Percentiles rank a stretch among this genome's conserved stretches.
These are phyloP conservation scores for Tuctoria greenei DNA, from an alignment of 176 grass and related monocot species.

Conservation along the genomic window DNA sequence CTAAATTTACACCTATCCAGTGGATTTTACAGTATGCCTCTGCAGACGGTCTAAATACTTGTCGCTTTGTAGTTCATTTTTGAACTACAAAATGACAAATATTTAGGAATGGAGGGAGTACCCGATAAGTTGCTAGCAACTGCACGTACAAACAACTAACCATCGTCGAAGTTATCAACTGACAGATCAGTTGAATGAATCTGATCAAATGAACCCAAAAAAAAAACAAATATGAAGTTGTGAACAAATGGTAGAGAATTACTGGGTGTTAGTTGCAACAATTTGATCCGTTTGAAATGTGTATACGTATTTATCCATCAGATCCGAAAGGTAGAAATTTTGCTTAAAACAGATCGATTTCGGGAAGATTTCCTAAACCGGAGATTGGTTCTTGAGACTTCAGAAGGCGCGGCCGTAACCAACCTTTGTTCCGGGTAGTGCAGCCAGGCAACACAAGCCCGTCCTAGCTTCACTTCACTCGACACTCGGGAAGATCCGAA, in stretches of 20 bases:
- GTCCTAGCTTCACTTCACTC: background rate
- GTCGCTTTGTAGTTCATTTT: no score
- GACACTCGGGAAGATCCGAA: background rate
- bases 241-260: background rate
- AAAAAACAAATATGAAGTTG: background rate
- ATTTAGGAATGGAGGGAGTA: no score
- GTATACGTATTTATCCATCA: background rate
- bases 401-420: background rate
- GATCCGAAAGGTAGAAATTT: background rate
- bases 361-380: fast-evolving
- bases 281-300: background rate
- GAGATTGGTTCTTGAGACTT: background rate
- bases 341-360: background rate
- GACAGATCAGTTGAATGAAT: background rate
- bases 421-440: background rate
- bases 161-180: background rate
- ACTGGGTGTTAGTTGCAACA: background rate
- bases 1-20: no score
- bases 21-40: no score
- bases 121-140: background rate
- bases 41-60: no score
- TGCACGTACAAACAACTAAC: background rate
- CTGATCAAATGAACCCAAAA: background rate
- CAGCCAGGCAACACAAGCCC: background rate
- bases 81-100: background rate